Conservation (phyloP, 352 stramenopile genomes). For the Phytophthora multivora region DNA sequence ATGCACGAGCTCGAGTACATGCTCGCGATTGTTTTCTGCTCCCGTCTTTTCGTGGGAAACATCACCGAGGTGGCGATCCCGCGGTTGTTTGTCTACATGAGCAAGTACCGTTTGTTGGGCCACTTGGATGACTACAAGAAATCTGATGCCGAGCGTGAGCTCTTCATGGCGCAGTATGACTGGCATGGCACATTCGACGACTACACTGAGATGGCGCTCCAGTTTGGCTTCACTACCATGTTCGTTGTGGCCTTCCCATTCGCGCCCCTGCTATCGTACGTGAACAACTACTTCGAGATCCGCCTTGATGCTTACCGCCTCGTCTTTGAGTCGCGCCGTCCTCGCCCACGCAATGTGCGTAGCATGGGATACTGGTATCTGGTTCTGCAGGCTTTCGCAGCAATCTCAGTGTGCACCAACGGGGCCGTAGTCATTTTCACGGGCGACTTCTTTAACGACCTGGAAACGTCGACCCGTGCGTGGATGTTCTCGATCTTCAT, state of each 20-base stretch:
- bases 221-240: constrained; percentile 90
- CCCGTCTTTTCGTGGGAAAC: constrained; percentile 83
- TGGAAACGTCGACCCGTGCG: constrained; percentile 57
- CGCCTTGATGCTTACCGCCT: constrained; percentile 90
- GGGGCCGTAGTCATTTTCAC: constrained; percentile 93
- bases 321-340: constrained; percentile 77
- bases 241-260: constrained; percentile 94
- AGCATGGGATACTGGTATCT: constrained; percentile 94
- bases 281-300: constrained; percentile 95
- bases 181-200: constrained; percentile 91
- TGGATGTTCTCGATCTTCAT: constrained; percentile 88
- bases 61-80: constrained; percentile 79
- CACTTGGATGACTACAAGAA: constrained; percentile 50
- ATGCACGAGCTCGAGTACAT: constrained; percentile 91
- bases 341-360: constrained; percentile 78
- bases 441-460: constrained; percentile 72
- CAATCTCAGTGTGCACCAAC: constrained; percentile 93
- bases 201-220: constrained; percentile 93
- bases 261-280: constrained; percentile 89
- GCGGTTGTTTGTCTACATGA: constrained; percentile 75
- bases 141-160: constrained; percentile 67
- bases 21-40: constrained; percentile 92
- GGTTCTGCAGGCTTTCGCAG: constrained; percentile 89
- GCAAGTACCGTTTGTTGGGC: constrained; percentile 66
- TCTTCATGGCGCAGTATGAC: constrained; percentile 84